Base-by-base conservation (phyloP, 345 rosid genomes). In the Linum tenue region DNA sequence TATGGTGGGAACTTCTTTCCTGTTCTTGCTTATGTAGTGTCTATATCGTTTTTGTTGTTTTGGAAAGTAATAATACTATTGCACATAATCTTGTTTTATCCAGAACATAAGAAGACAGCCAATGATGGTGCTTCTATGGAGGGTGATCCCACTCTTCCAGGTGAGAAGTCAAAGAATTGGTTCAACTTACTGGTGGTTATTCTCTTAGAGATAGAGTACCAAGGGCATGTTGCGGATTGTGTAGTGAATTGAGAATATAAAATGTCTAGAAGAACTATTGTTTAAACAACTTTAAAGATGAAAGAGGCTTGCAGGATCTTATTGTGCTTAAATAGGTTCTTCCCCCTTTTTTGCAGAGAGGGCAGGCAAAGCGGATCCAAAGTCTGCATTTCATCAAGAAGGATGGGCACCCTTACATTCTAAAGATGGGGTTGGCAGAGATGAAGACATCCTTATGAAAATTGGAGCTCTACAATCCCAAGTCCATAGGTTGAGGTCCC, bases 301-400 rank as follows among this genome's bases (percentile, higher is more conserved):
- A 15, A n/a, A 57, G 7, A 6, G 35, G 17, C 11, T 60, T 10
- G 37, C 41, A 60, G 7, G 12, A 7, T 37, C n/a, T 9, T 39
- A 1, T 39, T 10, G 17, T 39, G 1, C 22, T 12, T 39, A 39
- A 39, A n/a, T 62, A 39, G 48, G 10, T 39, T 3, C 39, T 39
- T 11, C 8, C 4, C 7, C 40, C 31, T 22, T 22, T 69, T 74
- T 72, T 62, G 57, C 76, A 86, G 92, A 71, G 66, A 78, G 70
- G 72, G 69, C 55, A 56, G 63, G 64, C 63, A 72, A 56, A 63
- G 75, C 67, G 35, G 70, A 73, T 70, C 84, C 76, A 16, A 81
- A 76, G 56, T 42, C 74, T 61, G 74, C 59, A 64, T 69, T 77
- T 64, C 64, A 22, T 22, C 31, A 64, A 69, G 83, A 84, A 68